Evolutionary conservation across 805 yeast genomes (phyloP).

Genomic region (Metschnikowia peoriensis): DNA sequence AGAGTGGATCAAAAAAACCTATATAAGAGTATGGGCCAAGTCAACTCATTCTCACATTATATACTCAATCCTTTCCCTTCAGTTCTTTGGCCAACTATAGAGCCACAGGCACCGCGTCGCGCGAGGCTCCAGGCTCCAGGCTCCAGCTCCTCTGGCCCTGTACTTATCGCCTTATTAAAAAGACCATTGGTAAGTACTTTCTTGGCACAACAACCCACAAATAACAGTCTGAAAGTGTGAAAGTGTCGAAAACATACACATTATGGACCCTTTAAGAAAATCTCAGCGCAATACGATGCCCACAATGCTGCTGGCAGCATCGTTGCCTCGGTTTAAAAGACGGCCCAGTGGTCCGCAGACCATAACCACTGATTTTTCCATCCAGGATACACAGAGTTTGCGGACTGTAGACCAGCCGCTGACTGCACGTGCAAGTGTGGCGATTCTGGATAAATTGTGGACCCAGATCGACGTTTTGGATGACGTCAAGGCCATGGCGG

Average conservation of each 20-base stretch:
- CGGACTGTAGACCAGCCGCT: constrained; percentile 49
- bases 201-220: background rate
- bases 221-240: background rate
- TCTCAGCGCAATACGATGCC: constrained; percentile 2
- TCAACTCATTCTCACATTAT: too few species aligned
- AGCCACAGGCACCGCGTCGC: too few species aligned
- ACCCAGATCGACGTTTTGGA: constrained; percentile 83
- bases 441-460: constrained; percentile 78
- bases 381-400: constrained; percentile 17
- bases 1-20: too few species aligned
- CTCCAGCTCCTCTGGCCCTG: too few species aligned
- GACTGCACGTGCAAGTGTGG: constrained; percentile 55
- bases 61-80: too few species aligned
- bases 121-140: too few species aligned
- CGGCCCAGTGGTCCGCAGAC: constrained; percentile 21
- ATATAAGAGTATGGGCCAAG: too few species aligned
- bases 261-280: background rate
- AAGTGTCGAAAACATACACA: background rate
- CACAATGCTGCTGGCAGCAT: constrained; percentile 11
- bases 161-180: too few species aligned
- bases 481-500: constrained; percentile 65
- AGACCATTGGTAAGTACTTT: too few species aligned
- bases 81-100: too few species aligned
- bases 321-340: constrained; percentile 2
- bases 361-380: constrained; percentile 18